phyloP scores from a whole-genome alignment of 139 green algal genomes.

The Tetraselmis chui region DNA sequence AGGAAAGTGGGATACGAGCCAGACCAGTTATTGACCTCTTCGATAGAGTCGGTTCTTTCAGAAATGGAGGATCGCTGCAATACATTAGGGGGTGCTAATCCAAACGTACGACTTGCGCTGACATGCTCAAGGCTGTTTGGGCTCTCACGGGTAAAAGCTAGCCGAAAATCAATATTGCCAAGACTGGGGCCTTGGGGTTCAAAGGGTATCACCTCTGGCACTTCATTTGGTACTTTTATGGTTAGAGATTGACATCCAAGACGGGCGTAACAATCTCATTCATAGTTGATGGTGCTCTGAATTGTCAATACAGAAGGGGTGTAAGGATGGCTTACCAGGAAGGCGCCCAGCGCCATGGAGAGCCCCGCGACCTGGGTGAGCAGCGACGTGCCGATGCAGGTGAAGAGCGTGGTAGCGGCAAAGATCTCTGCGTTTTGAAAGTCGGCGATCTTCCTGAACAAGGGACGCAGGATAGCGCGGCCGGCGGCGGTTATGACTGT shows the following conservation, averaged over 20 bases:
- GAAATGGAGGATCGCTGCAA: too few relatives aligned
- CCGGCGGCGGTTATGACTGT: slow-evolving; percentile 63
- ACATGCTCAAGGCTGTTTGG: too few relatives aligned
- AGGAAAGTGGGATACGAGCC: too few relatives aligned
- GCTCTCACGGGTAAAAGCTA: too few relatives aligned
- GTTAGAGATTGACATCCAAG: background rate
- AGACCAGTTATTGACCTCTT: too few relatives aligned
- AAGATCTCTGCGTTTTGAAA: slow-evolving; percentile 94
- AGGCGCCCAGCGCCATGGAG: slow-evolving; percentile 91
- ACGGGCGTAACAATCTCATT: background rate
- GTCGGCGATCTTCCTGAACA: slow-evolving; percentile 67
- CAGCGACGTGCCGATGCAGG: slow-evolving; percentile 70
- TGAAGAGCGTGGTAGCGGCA: slow-evolving; percentile 65
- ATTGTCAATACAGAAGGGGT: background rate
- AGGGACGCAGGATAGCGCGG: slow-evolving; percentile 43
- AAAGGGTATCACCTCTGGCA: too few relatives aligned
- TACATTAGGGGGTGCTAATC: too few relatives aligned
- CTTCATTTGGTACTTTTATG: too few relatives aligned
- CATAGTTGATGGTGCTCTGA: background rate
- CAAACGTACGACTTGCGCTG: too few relatives aligned
- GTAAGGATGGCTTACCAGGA: slow-evolving; percentile 53
- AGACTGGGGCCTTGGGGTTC: too few relatives aligned
- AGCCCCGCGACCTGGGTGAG: slow-evolving; percentile 81
- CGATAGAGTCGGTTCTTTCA: too few relatives aligned
- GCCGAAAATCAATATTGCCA: too few relatives aligned